Evolutionary conservation across 345 rosid genomes (phyloP).

Genomic region (Salix brachista): DNA sequence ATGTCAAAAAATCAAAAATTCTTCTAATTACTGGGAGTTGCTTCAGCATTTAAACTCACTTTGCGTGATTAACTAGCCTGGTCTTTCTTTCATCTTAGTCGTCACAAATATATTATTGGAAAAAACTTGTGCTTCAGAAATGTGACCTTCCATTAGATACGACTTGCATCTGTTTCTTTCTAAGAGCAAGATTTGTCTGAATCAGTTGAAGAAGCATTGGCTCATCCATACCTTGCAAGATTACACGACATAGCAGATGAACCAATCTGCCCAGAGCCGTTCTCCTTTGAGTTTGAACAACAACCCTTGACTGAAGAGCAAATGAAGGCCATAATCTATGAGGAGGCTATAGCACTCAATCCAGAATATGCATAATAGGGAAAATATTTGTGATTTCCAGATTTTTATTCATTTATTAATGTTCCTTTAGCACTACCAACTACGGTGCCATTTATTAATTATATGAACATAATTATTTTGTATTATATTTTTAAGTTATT

Average conservation of each 20-base stretch:
- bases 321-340: conserved; percentile 82
- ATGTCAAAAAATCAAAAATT: background rate
- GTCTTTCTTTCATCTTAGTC: background rate
- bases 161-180: background rate
- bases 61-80: background rate
- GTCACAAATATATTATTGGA: background rate
- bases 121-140: background rate
- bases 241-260: conserved; percentile 87
- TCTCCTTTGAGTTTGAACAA: conserved; percentile 87
- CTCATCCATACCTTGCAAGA: conserved; percentile 77
- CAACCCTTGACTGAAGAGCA: conserved; percentile 79
- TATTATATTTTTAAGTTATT: too few species aligned
- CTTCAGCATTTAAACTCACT: background rate
- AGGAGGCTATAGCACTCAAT: conserved; percentile 72
- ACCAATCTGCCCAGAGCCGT: conserved; percentile 67
- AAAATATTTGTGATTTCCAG: background rate
- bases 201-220: conserved; percentile 91
- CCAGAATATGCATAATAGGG: conserved; percentile 48
- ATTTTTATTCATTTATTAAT: background rate
- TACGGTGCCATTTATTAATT: background rate
- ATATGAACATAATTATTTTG: too few species aligned
- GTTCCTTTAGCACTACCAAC: background rate
- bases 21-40: background rate
- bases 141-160: background rate
- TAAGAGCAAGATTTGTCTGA: conserved; percentile 8